A percentile compares a stretch with the other conserved stretches of the same genome.
Evolutionary conservation across 169 alveolate genomes (phyloP).

Genomic region (Cryptosporidium bovis): DNA sequence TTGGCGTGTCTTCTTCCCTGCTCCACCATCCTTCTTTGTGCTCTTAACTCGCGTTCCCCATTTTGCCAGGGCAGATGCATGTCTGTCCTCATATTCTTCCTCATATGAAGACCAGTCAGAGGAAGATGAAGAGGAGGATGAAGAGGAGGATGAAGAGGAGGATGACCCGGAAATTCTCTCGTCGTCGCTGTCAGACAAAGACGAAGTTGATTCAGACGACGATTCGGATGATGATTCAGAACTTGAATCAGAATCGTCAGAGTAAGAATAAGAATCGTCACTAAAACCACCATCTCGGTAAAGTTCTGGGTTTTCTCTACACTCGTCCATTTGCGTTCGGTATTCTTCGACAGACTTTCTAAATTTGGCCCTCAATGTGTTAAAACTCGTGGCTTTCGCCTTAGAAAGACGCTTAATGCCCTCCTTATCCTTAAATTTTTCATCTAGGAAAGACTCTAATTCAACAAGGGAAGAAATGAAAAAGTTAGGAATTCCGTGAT

Average conservation of each 20-base stretch:
- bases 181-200: conserved; percentile 28
- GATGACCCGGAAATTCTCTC: conserved; percentile 52
- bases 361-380: conserved; percentile 84
- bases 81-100: conserved; percentile 84
- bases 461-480: conserved; percentile 80
- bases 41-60: conserved; percentile 86
- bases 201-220: background rate
- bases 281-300: conserved; percentile 78
- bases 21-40: conserved; percentile 80
- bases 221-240: background rate
- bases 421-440: conserved; percentile 82
- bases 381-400: conserved; percentile 85
- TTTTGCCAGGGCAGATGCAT: conserved; percentile 85
- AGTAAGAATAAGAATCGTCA: conserved; percentile 79
- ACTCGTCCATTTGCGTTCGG: conserved; percentile 80
- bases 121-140: conserved; percentile 75
- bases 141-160: conserved; percentile 11
- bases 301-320: conserved; percentile 82
- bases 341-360: conserved; percentile 85
- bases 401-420: conserved; percentile 82
- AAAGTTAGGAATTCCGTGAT: conserved; percentile 78
- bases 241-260: conserved; percentile 75
- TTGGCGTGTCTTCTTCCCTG: conserved; percentile 81
- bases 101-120: conserved; percentile 88
- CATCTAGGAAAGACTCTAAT: conserved; percentile 82